Evolutionary conservation across 163 green algal species (phyloP).

Genomic region (Chlorella variabilis): DNA sequence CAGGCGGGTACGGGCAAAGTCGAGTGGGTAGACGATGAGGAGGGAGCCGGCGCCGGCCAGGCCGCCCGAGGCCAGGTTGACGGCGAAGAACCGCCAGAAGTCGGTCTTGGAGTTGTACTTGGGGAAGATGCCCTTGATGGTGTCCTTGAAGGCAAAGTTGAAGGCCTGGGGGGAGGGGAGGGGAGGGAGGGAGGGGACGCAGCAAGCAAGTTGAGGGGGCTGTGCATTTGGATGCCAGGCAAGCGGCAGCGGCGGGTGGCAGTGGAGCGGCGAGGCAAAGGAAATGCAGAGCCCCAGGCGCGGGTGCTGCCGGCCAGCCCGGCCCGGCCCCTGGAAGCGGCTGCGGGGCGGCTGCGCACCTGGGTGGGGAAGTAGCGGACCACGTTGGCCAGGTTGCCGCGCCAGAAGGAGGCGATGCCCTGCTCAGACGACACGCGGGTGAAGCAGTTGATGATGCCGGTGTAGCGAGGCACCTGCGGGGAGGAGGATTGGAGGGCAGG

Average conservation of each 20-base stretch:
- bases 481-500: neutral
- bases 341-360: too few relatives aligned
- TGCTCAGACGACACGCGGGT: constrained; percentile 83
- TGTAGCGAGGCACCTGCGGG: constrained; percentile 82
- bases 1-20: constrained; percentile 98
- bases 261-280: too few relatives aligned
- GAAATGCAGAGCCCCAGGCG: too few relatives aligned
- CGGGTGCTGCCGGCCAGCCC: too few relatives aligned
- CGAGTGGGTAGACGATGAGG: constrained; percentile 98
- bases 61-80: constrained; percentile 96
- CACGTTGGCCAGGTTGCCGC: constrained; percentile 99
- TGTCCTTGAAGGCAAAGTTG: constrained; percentile 99
- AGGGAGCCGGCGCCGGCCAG: constrained; percentile 94
- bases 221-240: too few relatives aligned
- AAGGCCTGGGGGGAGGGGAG: constrained; percentile 78
- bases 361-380: constrained; percentile 93
- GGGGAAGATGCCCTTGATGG: constrained; percentile 98
- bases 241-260: too few relatives aligned
- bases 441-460: constrained; percentile 98
- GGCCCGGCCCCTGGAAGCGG: too few relatives aligned
- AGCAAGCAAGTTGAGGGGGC: too few relatives aligned
- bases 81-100: constrained; percentile 96
- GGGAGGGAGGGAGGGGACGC: neutral
- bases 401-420: constrained; percentile 94
- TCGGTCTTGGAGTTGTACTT: constrained; percentile 93